phyloP scores from a whole-genome alignment of 2,329 filamentous ascomycete species.

The Diaporthe humulicola region DNA sequence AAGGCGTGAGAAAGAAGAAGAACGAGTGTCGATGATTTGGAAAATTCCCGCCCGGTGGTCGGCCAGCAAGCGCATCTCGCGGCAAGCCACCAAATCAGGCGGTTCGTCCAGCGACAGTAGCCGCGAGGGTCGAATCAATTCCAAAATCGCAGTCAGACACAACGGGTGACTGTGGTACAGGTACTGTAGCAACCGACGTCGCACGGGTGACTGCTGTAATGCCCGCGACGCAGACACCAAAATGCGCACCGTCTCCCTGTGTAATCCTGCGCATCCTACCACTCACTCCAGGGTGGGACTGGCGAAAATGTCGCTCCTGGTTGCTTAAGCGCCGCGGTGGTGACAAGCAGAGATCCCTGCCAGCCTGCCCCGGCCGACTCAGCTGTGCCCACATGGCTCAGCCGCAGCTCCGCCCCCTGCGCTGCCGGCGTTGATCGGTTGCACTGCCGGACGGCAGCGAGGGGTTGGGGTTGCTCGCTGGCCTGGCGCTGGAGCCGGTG shows the following conservation, averaged over 20 bases:
- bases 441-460: slow-evolving; percentile 11
- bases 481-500: slow-evolving; percentile 9
- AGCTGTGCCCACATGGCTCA: slow-evolving; percentile 30
- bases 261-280: slow-evolving; percentile 15
- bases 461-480: not conserved
- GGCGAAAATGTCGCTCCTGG: slow-evolving; percentile 13
- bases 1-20: not conserved
- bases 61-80: slow-evolving; percentile 1
- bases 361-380: slow-evolving; percentile 16
- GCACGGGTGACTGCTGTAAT: not conserved
- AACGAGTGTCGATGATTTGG: not conserved
- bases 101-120: not conserved
- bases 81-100: slow-evolving; percentile 19
- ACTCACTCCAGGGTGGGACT: not conserved
- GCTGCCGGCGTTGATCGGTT: slow-evolving; percentile 13
- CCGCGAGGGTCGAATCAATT: slow-evolving; percentile 1
- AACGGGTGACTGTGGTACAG: not conserved
- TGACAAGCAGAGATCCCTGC: slow-evolving; percentile 18
- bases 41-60: not conserved
- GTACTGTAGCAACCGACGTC: not conserved
- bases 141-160: not conserved
- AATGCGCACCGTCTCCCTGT: not conserved
- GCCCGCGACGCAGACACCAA: not conserved
- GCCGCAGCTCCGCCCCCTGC: slow-evolving; percentile 30
- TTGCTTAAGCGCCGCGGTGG: slow-evolving; percentile 24